Conservation (phyloP, 1,284 basidiomycete species). For the Kwoniella shivajii region DNA sequence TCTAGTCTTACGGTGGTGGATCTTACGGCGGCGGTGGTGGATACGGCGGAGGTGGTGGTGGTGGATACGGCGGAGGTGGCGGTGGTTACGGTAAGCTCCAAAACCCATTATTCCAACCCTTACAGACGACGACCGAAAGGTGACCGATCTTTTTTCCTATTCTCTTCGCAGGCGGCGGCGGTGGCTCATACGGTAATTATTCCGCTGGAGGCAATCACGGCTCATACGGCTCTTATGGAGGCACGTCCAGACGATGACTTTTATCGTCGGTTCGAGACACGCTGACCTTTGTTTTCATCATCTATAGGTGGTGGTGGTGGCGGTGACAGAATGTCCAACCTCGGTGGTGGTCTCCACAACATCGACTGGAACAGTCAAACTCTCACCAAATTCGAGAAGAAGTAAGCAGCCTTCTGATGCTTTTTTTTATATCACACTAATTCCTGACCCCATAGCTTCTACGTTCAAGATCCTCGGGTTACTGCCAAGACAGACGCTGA, state of each 20-base stretch:
- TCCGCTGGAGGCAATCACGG: conserved; percentile 55
- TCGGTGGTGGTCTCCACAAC: conserved; percentile 78
- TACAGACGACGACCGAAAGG: conserved; percentile 17
- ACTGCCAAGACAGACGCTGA: conserved; percentile 77
- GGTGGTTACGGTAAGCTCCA: conserved; percentile 34
- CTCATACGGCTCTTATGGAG: conserved; percentile 34
- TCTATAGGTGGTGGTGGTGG: conserved; percentile 38
- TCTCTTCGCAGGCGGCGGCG: conserved; percentile 46
- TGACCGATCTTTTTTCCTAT: conserved; percentile 17
- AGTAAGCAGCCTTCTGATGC: conserved; percentile 32
- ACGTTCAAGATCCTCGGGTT: conserved; percentile 88
- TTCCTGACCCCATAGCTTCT: conserved; percentile 69
- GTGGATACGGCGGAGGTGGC: conserved; percentile 46
- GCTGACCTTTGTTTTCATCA: conserved; percentile 18
- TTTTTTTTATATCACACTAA: conserved; percentile 49
- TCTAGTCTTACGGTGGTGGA: conserved; percentile 27
- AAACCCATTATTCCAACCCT: neutral
- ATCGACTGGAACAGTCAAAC: conserved; percentile 79
- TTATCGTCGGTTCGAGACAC: conserved; percentile 25
- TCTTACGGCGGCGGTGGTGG: conserved; percentile 58
- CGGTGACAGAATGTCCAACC: conserved; percentile 77
- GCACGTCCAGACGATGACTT: conserved; percentile 37
- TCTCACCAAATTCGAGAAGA: conserved; percentile 75
- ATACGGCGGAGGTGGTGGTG: conserved; percentile 52
- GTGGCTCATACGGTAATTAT: conserved; percentile 52